Percentiles rank a stretch among this genome's conserved stretches.
phyloP scores from a whole-genome alignment of 257 asterid species.

The Solanum arcanum region DNA sequence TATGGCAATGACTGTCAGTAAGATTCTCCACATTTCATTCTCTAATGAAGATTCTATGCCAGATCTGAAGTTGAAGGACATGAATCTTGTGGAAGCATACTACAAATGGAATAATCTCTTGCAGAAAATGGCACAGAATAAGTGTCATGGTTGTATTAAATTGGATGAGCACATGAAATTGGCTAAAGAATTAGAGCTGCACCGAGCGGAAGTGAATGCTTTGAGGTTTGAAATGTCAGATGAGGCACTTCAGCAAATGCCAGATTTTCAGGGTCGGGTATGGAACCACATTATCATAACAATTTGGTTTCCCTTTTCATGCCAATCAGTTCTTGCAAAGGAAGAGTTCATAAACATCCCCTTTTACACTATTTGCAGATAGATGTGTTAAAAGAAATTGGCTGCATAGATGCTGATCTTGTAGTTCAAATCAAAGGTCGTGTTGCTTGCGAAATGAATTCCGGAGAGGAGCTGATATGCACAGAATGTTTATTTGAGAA shows the following conservation, averaged over 20 bases:
- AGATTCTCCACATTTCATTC: background rate
- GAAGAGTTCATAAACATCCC: background rate
- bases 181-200: conserved; percentile 57
- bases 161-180: conserved; percentile 69
- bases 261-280: conserved; percentile 99
- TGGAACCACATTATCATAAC: conserved; percentile 3
- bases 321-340: background rate
- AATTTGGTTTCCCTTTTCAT: background rate
- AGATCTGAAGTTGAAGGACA: conserved; percentile 86
- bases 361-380: conserved; percentile 49
- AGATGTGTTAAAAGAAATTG: conserved; percentile 84
- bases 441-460: conserved; percentile 99
- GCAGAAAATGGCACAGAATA: conserved; percentile 81
- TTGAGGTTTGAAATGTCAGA: conserved; percentile 90
- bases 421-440: conserved; percentile 98
- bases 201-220: conserved; percentile 62
- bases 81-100: conserved; percentile 51
- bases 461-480: conserved; percentile 96
- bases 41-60: conserved; percentile 12
- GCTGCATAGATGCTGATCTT: conserved; percentile 83
- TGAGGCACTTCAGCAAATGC: conserved; percentile 98
- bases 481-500: conserved; percentile 97
- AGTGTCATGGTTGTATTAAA: conserved; percentile 88
- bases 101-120: conserved; percentile 52
- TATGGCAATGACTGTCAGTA: background rate